Base-by-base conservation (phyloP, 441 rosid species). In the Geranium incanum region DNA sequence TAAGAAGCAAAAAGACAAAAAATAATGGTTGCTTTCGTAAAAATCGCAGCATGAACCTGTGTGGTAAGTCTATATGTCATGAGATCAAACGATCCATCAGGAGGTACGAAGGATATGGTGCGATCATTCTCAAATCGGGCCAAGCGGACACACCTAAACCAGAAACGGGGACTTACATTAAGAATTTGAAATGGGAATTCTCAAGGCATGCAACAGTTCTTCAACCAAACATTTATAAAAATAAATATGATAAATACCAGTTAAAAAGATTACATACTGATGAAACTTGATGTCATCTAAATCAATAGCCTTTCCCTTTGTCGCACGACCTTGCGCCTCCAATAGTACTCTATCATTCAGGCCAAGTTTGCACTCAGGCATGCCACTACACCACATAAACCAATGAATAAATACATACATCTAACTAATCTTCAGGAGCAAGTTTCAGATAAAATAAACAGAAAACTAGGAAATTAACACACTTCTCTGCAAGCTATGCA, bases 291-390 rank as follows among this genome's bases (percentile, higher is more conserved):
- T 93, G 73, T 95, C 99, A 72, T 95, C 99, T 82, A 95, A 84
- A 78, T 95, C 99, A 65, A 95, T 92, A 38, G 98, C 96, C 86
- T 95, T 95, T 69, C 99, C 99, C 82, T 95, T 95, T 63, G 97
- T 92, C 66, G 98, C 79, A 23, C 95, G 87, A 70, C 98, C 98
- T 78, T 95, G 98, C 63, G 98, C 99, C 84, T 95, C 99, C 88
- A 95, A 77, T 72, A 95, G 77, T 72, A 95, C 86, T 86, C 97
- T 88, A 28, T 28, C 33, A 28, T 28, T 28, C 33, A 28, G 33
- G 33, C 33, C 33, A 28, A 28, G 33, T 28, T 92, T 95, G 79
- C 99, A 92, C 86, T 95, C 99, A 21, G 98, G 99, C 99, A 95
- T 92, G 72, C 99, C 99, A 80, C 98, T 92, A 81, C 73, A 86